Percentiles rank a stretch among this genome's conserved stretches.
phyloP scores from a whole-genome alignment of 441 rosid genomes.

The Adansonia madagascariensis region DNA sequence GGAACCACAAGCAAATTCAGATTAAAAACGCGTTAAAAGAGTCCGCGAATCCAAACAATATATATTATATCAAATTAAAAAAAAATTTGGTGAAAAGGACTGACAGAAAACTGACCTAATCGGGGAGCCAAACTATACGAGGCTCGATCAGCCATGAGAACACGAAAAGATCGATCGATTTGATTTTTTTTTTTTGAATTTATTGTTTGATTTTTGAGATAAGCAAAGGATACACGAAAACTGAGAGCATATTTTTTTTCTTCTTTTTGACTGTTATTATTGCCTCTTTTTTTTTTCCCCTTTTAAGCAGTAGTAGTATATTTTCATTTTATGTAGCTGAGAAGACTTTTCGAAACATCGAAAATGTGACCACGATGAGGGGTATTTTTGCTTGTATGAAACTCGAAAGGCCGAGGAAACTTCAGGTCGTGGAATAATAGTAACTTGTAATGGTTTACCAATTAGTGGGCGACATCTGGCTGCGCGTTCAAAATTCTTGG shows the following conservation, averaged over 20 bases:
- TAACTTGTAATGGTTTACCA: slow-evolving; percentile 2
- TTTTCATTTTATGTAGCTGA: not conserved
- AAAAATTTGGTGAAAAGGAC: slow-evolving; percentile 20
- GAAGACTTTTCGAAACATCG: slow-evolving; percentile 10
- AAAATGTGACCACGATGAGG: slow-evolving; percentile 12
- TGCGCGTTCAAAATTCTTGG: not conserved
- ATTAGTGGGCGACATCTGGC: not conserved
- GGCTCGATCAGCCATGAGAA: slow-evolving; percentile 68
- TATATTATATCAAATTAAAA: slow-evolving; percentile 2
- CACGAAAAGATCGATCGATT: slow-evolving; percentile 29
- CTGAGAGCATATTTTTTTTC: not conserved
- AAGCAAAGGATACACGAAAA: slow-evolving; percentile 13
- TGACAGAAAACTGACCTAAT: slow-evolving; percentile 51
- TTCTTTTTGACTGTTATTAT: not conserved
- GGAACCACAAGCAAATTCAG: slow-evolving; percentile 9
- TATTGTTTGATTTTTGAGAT: slow-evolving; percentile 18
- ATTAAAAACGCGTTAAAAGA: slow-evolving; percentile 24
- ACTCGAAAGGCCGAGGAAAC: slow-evolving; percentile 18
- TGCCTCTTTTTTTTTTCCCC: not conserved
- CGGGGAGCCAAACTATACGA: slow-evolving; percentile 60
- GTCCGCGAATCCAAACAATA: slow-evolving; percentile 17
- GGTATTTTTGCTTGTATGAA: not conserved
- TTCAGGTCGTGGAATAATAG: not conserved
- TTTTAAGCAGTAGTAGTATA: not conserved
- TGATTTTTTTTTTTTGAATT: slow-evolving; percentile 6